Percentiles rank a stretch among this genome's conserved stretches.
phyloP scores from a whole-genome alignment of 257 asterid species.

The Ilex aquifolium region DNA sequence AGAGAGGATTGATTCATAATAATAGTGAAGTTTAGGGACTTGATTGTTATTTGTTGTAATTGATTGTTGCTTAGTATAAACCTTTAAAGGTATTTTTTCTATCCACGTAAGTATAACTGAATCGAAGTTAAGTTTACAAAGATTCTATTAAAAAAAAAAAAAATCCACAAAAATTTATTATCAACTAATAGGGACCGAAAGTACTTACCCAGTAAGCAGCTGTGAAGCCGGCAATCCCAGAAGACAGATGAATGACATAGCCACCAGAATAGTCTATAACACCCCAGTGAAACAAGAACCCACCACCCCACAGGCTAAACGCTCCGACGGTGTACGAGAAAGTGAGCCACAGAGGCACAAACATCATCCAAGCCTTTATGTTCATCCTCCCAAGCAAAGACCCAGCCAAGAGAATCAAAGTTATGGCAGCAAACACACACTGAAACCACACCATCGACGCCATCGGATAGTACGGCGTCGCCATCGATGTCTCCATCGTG shows the following conservation, averaged over 20 bases:
- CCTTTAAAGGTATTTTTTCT: too few relatives aligned
- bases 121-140: too few relatives aligned
- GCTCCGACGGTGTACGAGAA: conserved; percentile 65
- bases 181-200: neutral
- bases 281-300: conserved; percentile 60
- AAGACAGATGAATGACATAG: too few relatives aligned
- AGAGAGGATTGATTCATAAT: too few relatives aligned
- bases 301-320: conserved; percentile 66
- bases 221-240: conserved; percentile 38
- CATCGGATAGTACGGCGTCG: conserved; percentile 45
- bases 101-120: too few relatives aligned
- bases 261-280: too few relatives aligned
- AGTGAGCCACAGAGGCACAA: conserved; percentile 64
- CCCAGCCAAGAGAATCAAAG: conserved; percentile 43
- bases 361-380: conserved; percentile 59
- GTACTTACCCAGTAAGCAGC: conserved; percentile 55
- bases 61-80: too few relatives aligned
- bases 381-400: conserved; percentile 63
- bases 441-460: conserved; percentile 69
- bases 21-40: too few relatives aligned
- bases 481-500: conserved; percentile 34
- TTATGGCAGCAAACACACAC: conserved; percentile 51
- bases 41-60: too few relatives aligned
- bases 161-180: neutral
- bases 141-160: conserved; percentile 1